These are phyloP conservation scores for Fusarium odoratissimum DNA, from an alignment of 2,329 filamentous ascomycete species.

Conservation along the genomic window DNA sequence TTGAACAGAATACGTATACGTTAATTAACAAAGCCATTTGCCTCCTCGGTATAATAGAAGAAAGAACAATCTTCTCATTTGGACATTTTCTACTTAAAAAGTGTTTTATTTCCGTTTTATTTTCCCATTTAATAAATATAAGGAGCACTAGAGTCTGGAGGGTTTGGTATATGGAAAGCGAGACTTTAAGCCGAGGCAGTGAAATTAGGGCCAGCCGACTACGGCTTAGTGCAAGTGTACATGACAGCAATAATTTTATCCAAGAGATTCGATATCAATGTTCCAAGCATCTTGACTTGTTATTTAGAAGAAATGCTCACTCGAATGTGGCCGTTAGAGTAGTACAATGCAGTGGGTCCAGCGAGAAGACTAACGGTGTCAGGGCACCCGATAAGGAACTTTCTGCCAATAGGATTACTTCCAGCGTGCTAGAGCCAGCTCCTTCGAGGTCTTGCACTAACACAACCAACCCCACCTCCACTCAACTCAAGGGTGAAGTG, in stretches of 20 bases:
- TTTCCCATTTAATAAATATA: accelerated
- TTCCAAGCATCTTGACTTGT: not conserved
- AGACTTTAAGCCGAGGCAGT: too few relatives aligned
- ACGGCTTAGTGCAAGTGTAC: accelerated
- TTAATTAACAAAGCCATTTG: too few relatives aligned
- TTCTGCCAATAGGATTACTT: not conserved
- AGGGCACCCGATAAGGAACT: not conserved
- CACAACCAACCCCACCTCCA: not conserved
- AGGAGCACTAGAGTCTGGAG: accelerated
- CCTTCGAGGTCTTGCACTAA: not conserved
- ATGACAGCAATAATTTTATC: accelerated
- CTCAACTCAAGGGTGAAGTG: not conserved
- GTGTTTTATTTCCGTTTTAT: accelerated
- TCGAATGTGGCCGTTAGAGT: not conserved
- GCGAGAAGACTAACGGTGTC: accelerated
- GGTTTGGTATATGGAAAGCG: too few relatives aligned
- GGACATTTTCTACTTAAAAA: not conserved
- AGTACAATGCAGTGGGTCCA: accelerated
- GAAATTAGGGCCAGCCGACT: accelerated
- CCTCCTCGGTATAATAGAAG: accelerated
- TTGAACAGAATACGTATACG: accelerated
- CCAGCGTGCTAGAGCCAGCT: accelerated
- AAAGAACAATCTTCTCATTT: accelerated
- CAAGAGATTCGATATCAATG: accelerated
- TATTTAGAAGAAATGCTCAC: not conserved